Conservation (phyloP, 2,329 filamentous ascomycete genomes). For the Bipolaris bicolor region DNA sequence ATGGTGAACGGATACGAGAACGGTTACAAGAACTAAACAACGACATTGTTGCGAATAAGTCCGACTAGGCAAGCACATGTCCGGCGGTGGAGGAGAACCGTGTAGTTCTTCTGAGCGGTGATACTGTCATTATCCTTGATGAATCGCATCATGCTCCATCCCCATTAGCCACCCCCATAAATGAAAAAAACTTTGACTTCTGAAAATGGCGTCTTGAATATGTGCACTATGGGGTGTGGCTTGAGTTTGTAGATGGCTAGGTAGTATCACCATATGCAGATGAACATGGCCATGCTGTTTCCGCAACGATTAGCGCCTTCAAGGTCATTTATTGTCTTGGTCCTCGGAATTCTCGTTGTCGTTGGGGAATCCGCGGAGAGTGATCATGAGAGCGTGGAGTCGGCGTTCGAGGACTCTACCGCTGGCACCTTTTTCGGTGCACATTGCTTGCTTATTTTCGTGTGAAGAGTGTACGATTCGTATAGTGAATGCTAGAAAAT, state of each 20-base stretch:
- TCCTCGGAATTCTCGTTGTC: not conserved
- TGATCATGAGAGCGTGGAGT: not conserved
- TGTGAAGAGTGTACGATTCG: not conserved
- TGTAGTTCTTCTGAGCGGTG: constrained; percentile 10
- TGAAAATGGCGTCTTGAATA: not conserved
- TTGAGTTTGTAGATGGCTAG: not conserved
- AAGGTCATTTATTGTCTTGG: not conserved
- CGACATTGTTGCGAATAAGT: constrained; percentile 19
- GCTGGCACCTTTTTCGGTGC: not conserved
- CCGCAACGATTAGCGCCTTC: too few species aligned
- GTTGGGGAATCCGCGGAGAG: not conserved
- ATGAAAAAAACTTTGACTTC: constrained; percentile 7
- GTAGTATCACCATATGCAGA: not conserved
- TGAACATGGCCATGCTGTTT: not conserved
- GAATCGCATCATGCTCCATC: constrained; percentile 5
- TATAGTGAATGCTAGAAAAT: not conserved
- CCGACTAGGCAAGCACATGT: constrained; percentile 22
- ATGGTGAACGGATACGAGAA: constrained; percentile 43
- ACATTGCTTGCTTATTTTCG: not conserved
- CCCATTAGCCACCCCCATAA: constrained; percentile 10
- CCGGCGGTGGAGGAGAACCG: constrained; percentile 7
- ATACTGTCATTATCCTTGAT: constrained; percentile 3
- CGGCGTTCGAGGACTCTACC: not conserved
- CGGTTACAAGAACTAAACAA: constrained; percentile 38
- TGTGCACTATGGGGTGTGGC: not conserved